These are phyloP conservation scores for Ophiostoma populinum DNA, from an alignment of 2,329 filamentous ascomycete species.

Conservation along the genomic window DNA sequence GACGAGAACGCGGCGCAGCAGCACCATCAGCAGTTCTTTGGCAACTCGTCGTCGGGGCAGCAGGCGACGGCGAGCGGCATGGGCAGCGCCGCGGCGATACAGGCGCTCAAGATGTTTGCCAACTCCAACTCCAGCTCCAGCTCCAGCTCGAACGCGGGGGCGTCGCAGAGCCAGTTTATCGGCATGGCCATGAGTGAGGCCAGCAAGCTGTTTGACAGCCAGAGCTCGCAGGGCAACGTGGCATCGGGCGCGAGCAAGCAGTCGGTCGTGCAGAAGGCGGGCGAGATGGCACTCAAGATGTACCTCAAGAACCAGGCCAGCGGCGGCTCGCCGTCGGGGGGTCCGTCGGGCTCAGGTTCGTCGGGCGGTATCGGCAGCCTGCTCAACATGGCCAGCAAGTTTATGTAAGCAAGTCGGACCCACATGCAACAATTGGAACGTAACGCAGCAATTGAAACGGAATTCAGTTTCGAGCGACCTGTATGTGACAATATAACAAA, in stretches of 20 bases:
- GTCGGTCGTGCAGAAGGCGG: constrained; percentile 59
- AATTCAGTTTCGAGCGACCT: too few species aligned
- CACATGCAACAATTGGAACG: too few species aligned
- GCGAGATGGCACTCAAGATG: constrained; percentile 78
- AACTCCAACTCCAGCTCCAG: constrained; percentile 21
- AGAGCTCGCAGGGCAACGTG: constrained; percentile 35
- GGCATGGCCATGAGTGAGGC: constrained; percentile 80
- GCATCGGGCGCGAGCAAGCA: constrained; percentile 55
- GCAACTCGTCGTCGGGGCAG: too few species aligned
- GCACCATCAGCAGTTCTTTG: constrained; percentile 62
- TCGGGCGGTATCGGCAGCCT: constrained; percentile 27
- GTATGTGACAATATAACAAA: neutral
- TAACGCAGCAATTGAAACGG: neutral
- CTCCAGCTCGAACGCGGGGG: constrained; percentile 27
- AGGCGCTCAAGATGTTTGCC: constrained; percentile 66
- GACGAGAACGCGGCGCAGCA: constrained; percentile 37
- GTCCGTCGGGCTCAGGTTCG: too few species aligned
- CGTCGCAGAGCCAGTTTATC: constrained; percentile 62
- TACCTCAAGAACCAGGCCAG: constrained; percentile 62
- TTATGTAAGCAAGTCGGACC: too few species aligned
- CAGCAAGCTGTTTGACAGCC: constrained; percentile 52
- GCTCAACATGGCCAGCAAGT: constrained; percentile 30
- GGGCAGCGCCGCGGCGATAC: constrained; percentile 62
- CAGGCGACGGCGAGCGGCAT: constrained; percentile 31
- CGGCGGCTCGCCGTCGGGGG: constrained; percentile 20